Percentiles rank a stretch among this genome's conserved stretches.
phyloP scores from a whole-genome alignment of 179 eudicot species.

The Silene noctiflora region DNA sequence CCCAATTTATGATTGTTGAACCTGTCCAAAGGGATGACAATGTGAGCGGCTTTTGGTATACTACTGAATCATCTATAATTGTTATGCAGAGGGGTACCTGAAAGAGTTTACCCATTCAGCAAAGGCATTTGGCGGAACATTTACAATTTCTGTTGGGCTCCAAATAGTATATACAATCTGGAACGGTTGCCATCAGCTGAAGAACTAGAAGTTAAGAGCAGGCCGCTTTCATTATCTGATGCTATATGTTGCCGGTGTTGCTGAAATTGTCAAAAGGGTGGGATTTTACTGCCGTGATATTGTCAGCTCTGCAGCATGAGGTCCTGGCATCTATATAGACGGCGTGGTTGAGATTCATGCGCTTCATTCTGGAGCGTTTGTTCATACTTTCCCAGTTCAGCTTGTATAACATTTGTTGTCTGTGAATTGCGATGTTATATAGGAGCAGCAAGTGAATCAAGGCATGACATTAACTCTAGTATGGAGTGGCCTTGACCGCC shows the following conservation, averaged over 20 bases:
- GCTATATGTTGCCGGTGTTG: slow-evolving; percentile 70
- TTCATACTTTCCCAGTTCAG: not conserved
- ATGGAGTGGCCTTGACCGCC: not conserved
- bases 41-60: not conserved
- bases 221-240: slow-evolving; percentile 57
- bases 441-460: not conserved
- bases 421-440: not conserved
- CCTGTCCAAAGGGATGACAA: no score
- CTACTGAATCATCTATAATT: slow-evolving; percentile 5
- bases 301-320: slow-evolving; percentile 17
- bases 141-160: slow-evolving; percentile 63
- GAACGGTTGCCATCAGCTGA: slow-evolving; percentile 64
- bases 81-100: slow-evolving; percentile 71
- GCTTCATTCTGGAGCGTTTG: slow-evolving; percentile 8
- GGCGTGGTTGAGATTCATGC: slow-evolving; percentile 14
- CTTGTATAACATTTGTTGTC: not conserved
- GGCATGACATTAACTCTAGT: not conserved
- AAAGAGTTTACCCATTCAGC: slow-evolving; percentile 83
- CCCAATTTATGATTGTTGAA: not conserved
- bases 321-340: slow-evolving; percentile 3
- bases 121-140: slow-evolving; percentile 69
- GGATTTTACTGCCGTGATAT: not conserved
- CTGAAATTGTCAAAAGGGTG: slow-evolving; percentile 30
- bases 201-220: slow-evolving; percentile 63
- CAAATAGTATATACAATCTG: slow-evolving; percentile 43